These are phyloP conservation scores for Lactarius deliciosus DNA, from an alignment of 768 basidiomycete species.

Conservation along the genomic window DNA sequence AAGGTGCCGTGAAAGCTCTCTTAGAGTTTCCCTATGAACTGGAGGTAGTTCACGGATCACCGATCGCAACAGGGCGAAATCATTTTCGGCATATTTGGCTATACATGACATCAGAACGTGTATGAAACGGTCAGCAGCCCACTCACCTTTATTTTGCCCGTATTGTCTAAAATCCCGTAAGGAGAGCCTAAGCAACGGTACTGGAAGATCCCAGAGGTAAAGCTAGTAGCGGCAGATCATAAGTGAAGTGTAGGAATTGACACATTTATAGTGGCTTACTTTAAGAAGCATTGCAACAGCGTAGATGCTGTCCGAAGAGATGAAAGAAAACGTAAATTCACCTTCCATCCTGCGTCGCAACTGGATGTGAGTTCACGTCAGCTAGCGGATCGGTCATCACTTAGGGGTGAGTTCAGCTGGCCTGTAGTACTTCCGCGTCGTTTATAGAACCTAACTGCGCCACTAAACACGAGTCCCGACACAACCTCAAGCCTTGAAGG, in stretches of 20 bases:
- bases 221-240: slow-evolving; percentile 43
- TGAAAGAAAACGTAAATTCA: slow-evolving; percentile 72
- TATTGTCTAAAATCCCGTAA: slow-evolving; percentile 80
- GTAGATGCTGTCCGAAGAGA: slow-evolving; percentile 72
- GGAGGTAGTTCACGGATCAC: slow-evolving; percentile 81
- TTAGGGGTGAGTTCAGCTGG: slow-evolving; percentile 36
- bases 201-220: slow-evolving; percentile 84
- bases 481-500: slow-evolving; percentile 3
- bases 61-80: slow-evolving; percentile 70
- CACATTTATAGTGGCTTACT: slow-evolving; percentile 42
- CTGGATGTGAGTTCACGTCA: slow-evolving; percentile 40
- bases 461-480: slow-evolving; percentile 16
- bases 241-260: not conserved
- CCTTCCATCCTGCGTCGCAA: slow-evolving; percentile 86
- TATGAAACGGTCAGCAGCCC: not conserved
- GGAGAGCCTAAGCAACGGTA: slow-evolving; percentile 84
- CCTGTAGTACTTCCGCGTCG: slow-evolving; percentile 81
- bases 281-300: slow-evolving; percentile 84
- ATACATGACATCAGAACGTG: slow-evolving; percentile 3
- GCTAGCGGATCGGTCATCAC: not conserved
- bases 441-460: slow-evolving; percentile 64
- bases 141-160: slow-evolving; percentile 67
- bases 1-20: slow-evolving; percentile 79
- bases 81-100: slow-evolving; percentile 72
- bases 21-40: slow-evolving; percentile 83